Conservation (phyloP, 1,139 yeast species). For the Magnusiomyces sp. region DNA sequence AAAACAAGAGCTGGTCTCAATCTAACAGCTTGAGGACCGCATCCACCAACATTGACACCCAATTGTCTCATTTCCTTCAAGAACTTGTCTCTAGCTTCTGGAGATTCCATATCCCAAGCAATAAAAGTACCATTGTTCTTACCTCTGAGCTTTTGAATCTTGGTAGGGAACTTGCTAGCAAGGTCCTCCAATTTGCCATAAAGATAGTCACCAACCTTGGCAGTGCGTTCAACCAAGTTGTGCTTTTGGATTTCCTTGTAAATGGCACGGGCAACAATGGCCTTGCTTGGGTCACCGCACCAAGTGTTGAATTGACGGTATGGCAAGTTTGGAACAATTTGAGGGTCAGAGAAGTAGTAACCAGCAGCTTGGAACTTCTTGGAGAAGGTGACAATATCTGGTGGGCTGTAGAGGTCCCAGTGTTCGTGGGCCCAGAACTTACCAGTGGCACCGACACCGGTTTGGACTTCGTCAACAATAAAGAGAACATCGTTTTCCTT, state of each 20-base stretch:
- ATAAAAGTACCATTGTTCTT: slow-evolving; percentile 67
- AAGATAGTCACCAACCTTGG: slow-evolving; percentile 56
- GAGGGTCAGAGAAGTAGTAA: slow-evolving; percentile 65
- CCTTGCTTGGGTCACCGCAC: slow-evolving; percentile 84
- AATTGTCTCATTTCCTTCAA: slow-evolving; percentile 45
- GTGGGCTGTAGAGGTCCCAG: slow-evolving; percentile 61
- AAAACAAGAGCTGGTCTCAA: slow-evolving; percentile 70
- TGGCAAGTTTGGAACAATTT: slow-evolving; percentile 58
- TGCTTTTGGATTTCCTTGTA: slow-evolving; percentile 54
- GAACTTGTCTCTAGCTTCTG: slow-evolving; percentile 50
- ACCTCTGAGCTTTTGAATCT: slow-evolving; percentile 57
- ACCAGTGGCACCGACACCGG: slow-evolving; percentile 85
- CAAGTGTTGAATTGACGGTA: slow-evolving; percentile 86
- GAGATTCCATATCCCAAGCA: slow-evolving; percentile 60
- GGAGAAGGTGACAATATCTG: slow-evolving; percentile 77
- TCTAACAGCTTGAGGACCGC: slow-evolving; percentile 66
- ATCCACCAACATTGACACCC: slow-evolving; percentile 76
- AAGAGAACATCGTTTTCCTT: slow-evolving; percentile 56
- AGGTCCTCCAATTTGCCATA: slow-evolving; percentile 45
- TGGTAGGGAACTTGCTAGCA: slow-evolving; percentile 44
- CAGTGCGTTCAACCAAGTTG: slow-evolving; percentile 48
- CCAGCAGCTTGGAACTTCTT: slow-evolving; percentile 86
- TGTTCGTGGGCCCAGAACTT: slow-evolving; percentile 82
- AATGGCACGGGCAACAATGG: slow-evolving; percentile 63
- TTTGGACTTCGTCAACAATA: slow-evolving; percentile 79